phyloP scores from a whole-genome alignment of 1,284 basidiomycete species.

The Schizophyllum amplum region DNA sequence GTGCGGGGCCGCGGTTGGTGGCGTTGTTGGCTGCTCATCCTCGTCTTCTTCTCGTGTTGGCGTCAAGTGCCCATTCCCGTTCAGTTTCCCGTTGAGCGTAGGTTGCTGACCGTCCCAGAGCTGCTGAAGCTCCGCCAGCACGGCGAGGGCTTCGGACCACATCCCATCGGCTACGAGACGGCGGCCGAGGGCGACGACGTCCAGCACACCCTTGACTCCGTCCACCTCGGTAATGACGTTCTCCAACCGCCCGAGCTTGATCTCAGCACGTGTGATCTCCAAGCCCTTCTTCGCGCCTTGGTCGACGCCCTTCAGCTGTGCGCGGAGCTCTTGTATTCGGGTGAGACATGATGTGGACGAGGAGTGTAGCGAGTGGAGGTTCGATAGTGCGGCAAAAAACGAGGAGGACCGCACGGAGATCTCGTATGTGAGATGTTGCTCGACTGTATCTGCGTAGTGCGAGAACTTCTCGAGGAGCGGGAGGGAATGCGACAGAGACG shows the following conservation, averaged over 20 bases:
- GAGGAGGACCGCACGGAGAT: slow-evolving; percentile 86
- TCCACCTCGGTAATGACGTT: slow-evolving; percentile 56
- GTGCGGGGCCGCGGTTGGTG: neutral
- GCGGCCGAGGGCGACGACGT: slow-evolving; percentile 65
- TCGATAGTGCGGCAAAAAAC: slow-evolving; percentile 95
- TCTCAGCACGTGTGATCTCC: slow-evolving; percentile 61
- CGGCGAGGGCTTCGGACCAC: slow-evolving; percentile 75
- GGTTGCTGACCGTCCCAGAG: slow-evolving; percentile 44
- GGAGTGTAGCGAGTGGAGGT: slow-evolving; percentile 86
- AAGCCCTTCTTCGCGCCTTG: slow-evolving; percentile 73
- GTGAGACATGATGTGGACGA: slow-evolving; percentile 81
- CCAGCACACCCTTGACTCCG: slow-evolving; percentile 64
- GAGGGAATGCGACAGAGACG: slow-evolving; percentile 55
- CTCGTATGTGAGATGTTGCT: slow-evolving; percentile 91
- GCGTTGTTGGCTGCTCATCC: slow-evolving; percentile 4
- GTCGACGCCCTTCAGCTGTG: slow-evolving; percentile 71
- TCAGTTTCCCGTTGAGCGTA: slow-evolving; percentile 1
- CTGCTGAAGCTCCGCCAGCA: slow-evolving; percentile 66
- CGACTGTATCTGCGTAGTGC: slow-evolving; percentile 89
- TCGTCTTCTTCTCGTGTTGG: slow-evolving; percentile 28
- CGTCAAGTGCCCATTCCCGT: slow-evolving; percentile 15
- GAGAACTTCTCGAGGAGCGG: slow-evolving; percentile 89
- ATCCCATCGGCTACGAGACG: slow-evolving; percentile 74
- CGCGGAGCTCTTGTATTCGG: slow-evolving; percentile 69
- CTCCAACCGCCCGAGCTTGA: slow-evolving; percentile 52